phyloP scores from a whole-genome alignment of 495 filamentous ascomycete species.

The Apiosordaria backusii region DNA sequence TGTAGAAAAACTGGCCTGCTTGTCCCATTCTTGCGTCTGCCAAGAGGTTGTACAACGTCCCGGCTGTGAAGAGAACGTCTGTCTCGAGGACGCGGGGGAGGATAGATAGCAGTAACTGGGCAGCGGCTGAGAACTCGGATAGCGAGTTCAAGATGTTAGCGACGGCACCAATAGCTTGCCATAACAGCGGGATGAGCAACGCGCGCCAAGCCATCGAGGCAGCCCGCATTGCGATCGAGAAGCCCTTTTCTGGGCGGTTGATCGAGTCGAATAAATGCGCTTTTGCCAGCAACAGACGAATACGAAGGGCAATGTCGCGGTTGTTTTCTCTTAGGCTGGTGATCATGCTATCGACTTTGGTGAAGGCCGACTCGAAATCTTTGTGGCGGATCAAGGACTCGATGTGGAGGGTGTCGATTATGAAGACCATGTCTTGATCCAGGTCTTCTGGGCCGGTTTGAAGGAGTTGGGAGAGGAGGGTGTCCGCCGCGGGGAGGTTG shows the following conservation, averaged over 20 bases:
- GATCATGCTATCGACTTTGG: constrained; percentile 64
- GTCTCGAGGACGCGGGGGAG: constrained; percentile 82
- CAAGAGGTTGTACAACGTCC: constrained; percentile 66
- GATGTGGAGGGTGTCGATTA: constrained; percentile 66
- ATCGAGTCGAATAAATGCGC: constrained; percentile 66
- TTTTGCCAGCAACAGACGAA: constrained; percentile 74
- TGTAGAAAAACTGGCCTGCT: constrained; percentile 52
- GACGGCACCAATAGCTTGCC: constrained; percentile 70
- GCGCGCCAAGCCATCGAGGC: constrained; percentile 72
- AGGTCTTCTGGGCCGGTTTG: constrained; percentile 44
- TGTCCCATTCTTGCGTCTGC: constrained; percentile 82
- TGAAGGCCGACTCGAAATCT: constrained; percentile 61
- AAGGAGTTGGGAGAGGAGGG: constrained; percentile 59
- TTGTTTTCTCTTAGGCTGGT: constrained; percentile 61
- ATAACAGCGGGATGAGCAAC: constrained; percentile 67
- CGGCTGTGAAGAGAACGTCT: constrained; percentile 62
- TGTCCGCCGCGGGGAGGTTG: constrained; percentile 63
- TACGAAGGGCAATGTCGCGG: constrained; percentile 69
- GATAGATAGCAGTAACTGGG: constrained; percentile 63
- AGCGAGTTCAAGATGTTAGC: constrained; percentile 66
- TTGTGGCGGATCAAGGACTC: constrained; percentile 64
- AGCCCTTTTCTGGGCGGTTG: constrained; percentile 74
- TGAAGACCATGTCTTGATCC: constrained; percentile 68
- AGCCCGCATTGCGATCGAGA: constrained; percentile 77
- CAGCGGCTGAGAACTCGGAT: constrained; percentile 69